Evolutionary conservation across 2,329 filamentous ascomycete genomes (phyloP).

Genomic region (Saccharata proteae): DNA sequence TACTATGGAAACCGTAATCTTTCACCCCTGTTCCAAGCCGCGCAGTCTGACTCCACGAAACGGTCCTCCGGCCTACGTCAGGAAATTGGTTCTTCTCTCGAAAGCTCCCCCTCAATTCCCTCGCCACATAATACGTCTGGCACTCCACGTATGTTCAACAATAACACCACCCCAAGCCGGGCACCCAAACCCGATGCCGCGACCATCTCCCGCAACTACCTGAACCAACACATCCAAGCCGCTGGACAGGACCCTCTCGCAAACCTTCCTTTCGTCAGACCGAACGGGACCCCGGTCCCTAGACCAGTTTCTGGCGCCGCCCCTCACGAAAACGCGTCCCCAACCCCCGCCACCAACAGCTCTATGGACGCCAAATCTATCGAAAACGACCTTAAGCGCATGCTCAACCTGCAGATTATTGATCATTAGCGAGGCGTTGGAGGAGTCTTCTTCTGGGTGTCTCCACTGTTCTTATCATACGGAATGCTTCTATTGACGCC

Average conservation of each 20-base stretch:
- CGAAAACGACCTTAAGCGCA: slow-evolving; percentile 29
- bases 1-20: slow-evolving; percentile 37
- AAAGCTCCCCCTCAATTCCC: slow-evolving; percentile 5
- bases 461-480: too few species aligned
- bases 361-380: slow-evolving; percentile 21
- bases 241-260: slow-evolving; percentile 10
- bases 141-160: slow-evolving; percentile 9
- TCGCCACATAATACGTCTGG: too few species aligned
- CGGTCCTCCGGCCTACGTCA: slow-evolving; percentile 33
- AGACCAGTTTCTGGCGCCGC: slow-evolving; percentile 10
- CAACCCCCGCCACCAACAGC: slow-evolving; percentile 1
- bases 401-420: slow-evolving; percentile 20
- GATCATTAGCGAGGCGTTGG: too few species aligned
- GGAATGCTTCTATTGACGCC: too few species aligned
- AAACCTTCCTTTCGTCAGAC: slow-evolving; percentile 6
- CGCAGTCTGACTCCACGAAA: slow-evolving; percentile 28
- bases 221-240: slow-evolving; percentile 19
- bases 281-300: slow-evolving; percentile 4
- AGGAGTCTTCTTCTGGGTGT: too few species aligned
- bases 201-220: slow-evolving; percentile 18
- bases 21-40: slow-evolving; percentile 37
- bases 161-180: slow-evolving; percentile 9
- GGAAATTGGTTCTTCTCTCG: too few species aligned
- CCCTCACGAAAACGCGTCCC: slow-evolving; percentile 4
- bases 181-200: slow-evolving; percentile 11